Evolutionary conservation across 1,139 yeast genomes (phyloP).

Genomic region (Suhomyces wounanorum): DNA sequence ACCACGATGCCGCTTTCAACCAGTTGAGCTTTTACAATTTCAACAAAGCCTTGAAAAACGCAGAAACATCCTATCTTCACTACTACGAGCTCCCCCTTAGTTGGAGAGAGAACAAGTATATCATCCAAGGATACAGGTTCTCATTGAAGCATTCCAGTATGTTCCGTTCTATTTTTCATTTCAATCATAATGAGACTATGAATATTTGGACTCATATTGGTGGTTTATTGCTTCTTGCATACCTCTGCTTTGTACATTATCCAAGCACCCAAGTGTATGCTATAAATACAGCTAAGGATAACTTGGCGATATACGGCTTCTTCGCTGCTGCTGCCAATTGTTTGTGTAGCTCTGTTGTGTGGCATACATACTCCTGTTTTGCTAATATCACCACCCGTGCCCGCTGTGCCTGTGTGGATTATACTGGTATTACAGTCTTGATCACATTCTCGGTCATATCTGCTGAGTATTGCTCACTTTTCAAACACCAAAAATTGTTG

Average conservation of each 20-base stretch:
- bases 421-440: constrained; percentile 88
- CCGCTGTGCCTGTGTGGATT: constrained; percentile 89
- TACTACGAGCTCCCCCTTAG: constrained; percentile 87
- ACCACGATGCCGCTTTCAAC: constrained; percentile 33
- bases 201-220: constrained; percentile 91
- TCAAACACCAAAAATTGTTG: constrained; percentile 55
- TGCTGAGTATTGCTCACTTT: constrained; percentile 79
- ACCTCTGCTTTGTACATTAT: constrained; percentile 58
- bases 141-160: constrained; percentile 65
- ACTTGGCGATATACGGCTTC: constrained; percentile 60
- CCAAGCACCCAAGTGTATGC: constrained; percentile 54
- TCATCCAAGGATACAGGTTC: constrained; percentile 83
- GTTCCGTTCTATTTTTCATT: constrained; percentile 54
- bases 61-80: constrained; percentile 59
- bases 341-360: constrained; percentile 71
- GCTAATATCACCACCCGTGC: constrained; percentile 64
- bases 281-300: constrained; percentile 48
- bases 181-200: constrained; percentile 81
- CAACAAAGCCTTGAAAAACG: constrained; percentile 57
- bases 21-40: constrained; percentile 56
- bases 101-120: constrained; percentile 91
- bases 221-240: constrained; percentile 63
- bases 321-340: constrained; percentile 76
- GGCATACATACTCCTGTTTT: constrained; percentile 92
- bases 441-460: constrained; percentile 90